Evolutionary conservation across 257 asterid species (phyloP), one percentile per base, ranked within the genome.

Genomic region (Solanum chmielewskii): DNA sequence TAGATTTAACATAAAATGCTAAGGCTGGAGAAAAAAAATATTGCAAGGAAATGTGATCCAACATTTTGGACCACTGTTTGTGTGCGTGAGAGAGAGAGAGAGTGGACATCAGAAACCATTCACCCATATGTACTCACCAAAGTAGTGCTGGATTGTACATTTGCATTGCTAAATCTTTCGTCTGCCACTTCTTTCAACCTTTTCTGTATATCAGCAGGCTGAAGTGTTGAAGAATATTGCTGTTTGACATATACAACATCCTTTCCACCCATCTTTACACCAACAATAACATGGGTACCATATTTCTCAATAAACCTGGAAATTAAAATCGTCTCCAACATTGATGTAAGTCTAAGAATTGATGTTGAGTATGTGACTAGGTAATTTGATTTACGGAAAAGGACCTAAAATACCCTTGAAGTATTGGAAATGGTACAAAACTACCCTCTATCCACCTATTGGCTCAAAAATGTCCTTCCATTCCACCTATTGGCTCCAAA

Each of bases 201-300:
- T 56, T 56, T 56, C 64, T 20, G 64, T 56, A 56, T 11, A 56
- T 56, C 64, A 56, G 64, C 64, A 56, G 64, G 64, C 64, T 56
- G 64, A 18, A 56, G 64, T 56, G 64, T 20, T 56, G 64, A 56
- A 20, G 64, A 20, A 56, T 56, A 56, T 56, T 56, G 64, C 11
- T 56, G 64, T 3, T 56, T 56, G 64, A 56, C 64, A 56, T 56
- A 56, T 20, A 56, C 64, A 56, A 92, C 99, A 91, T 97, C 99
- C 90, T 97, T 95, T 85, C 99, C 99, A 88, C 98, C 99, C 98
- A 95, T 97, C 91, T 93, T 97, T 66, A 94, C 97, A 89, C 98
- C 99, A 87, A 94, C 95, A 86, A 95, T 90, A 71, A 97, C 87
- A 86, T 97, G 99, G 84, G 99, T 97, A 7, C 99, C 99, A 71